Evolutionary conservation across 805 yeast genomes (phyloP), one percentile per base, ranked within the genome.

Genomic region (Maudiozyma pseudohumilis): DNA sequence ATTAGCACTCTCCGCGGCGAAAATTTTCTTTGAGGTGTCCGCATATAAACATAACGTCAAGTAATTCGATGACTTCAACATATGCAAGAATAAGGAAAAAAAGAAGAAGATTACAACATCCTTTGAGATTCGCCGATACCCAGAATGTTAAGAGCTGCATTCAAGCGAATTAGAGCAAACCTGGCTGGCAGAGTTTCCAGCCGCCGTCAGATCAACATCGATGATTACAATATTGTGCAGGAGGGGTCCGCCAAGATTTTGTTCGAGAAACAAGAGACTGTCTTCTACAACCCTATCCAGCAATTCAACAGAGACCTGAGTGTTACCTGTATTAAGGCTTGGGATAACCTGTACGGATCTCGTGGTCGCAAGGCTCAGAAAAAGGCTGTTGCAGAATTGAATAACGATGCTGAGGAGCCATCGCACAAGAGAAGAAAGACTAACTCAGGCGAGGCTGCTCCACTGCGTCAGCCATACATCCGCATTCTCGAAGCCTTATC

Each of bases 281-380:
- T 92, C 9, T 92, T 92, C 55, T 92, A 92, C 62, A 92, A 92
- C 56, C 96, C 95, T 8, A 82, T 92, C 39, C 99, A 92, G 62
- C 97, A 89, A 61, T 92, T 87, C 63, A 92, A 92, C 60, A 72
- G 99, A 50, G 99, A 92, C 56, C 63, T 92, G 34, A 81, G 94
- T 47, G 81, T 85, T 5, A 65, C 80, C 49, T 87, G 85, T 7
- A 88, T 92, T 43, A 72, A 77, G 40, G 94, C 97, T 0, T 92
- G 94, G 89, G 70, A 79, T 29, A 75, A 80, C 39, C 49, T 80
- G 25, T 78, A 75, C 44, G 60, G 68, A 15, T 43, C 59, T 41
- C 58, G 56, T 36, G 39, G 47, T 18, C 17, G 24, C 2, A 36
- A 33, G 13, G n/a, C n/a, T n/a, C n/a, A n/a, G 49, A 40, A 21